Percentiles rank a stretch among this genome's conserved stretches.
phyloP scores from a whole-genome alignment of 108 stramenopile genomes.

The Cyclostephanos tholiformis region DNA sequence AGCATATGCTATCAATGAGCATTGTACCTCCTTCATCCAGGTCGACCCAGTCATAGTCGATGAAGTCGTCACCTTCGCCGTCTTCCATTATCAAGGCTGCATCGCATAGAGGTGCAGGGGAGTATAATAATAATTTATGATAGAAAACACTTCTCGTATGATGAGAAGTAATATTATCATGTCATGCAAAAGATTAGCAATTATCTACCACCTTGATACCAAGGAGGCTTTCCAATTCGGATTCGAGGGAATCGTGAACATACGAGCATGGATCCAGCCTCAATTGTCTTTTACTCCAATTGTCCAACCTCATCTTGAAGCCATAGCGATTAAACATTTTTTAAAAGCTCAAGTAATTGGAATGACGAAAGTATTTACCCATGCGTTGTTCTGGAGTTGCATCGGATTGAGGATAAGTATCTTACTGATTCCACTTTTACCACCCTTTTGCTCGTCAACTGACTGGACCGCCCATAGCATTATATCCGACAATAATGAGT shows the following conservation, averaged over 20 bases:
- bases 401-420: conserved; percentile 50
- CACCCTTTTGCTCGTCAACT: conserved; percentile 21
- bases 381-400: conserved; percentile 30
- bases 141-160: too few species aligned
- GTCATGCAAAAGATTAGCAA: too few species aligned
- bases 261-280: conserved; percentile 53
- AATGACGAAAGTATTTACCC: conserved; percentile 59
- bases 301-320: conserved; percentile 54
- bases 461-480: conserved; percentile 48
- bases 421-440: conserved; percentile 31
- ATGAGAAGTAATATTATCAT: too few species aligned
- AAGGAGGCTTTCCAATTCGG: conserved; percentile 34
- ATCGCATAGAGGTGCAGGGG: too few species aligned
- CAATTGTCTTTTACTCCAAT: conserved; percentile 43
- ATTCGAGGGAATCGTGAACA: conserved; percentile 41
- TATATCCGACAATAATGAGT: conserved; percentile 20
- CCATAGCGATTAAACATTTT: conserved; percentile 62
- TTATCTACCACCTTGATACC: too few species aligned
- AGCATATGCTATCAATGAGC: too few species aligned
- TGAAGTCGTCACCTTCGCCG: too few species aligned
- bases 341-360: conserved; percentile 52
- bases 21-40: too few species aligned
- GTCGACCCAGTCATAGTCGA: too few species aligned
- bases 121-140: too few species aligned
- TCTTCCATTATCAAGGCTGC: too few species aligned